A percentile compares a stretch with the other conserved stretches of the same genome.
Evolutionary conservation across 371 early-diverging fungal species (phyloP).

Genomic region (Lichtheimia hyalospora): DNA sequence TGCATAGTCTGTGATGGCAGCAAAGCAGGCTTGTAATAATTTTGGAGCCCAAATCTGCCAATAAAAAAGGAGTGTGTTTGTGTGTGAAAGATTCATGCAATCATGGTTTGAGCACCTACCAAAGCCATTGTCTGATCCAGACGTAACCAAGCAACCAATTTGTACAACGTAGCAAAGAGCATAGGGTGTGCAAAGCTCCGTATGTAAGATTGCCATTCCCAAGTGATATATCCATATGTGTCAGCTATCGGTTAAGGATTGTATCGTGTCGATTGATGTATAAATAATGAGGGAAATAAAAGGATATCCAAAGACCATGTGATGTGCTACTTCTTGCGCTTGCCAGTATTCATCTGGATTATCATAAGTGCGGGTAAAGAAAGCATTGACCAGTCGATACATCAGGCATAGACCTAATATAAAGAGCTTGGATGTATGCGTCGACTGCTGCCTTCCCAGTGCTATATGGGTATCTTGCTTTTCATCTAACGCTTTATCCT

Average conservation of each 20-base stretch:
- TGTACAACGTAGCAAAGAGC: constrained; percentile 74
- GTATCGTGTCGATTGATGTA: background rate
- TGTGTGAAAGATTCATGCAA: background rate
- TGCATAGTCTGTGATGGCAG: constrained; percentile 73
- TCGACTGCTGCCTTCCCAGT: constrained; percentile 10
- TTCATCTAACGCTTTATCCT: background rate
- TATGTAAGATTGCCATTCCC: constrained; percentile 87
- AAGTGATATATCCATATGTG: constrained; percentile 83
- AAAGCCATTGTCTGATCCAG: constrained; percentile 62
- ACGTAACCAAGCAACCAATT: constrained; percentile 47
- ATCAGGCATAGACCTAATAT: constrained; percentile 49
- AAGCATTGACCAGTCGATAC: constrained; percentile 67
- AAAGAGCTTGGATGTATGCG: constrained; percentile 20
- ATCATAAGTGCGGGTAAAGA: constrained; percentile 69
- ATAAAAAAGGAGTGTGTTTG: background rate
- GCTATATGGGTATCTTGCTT: background rate
- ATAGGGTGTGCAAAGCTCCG: constrained; percentile 80
- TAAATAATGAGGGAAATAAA: constrained; percentile 16
- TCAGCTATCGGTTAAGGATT: constrained; percentile 17
- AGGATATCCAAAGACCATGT: constrained; percentile 71
- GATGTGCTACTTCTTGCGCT: constrained; percentile 84
- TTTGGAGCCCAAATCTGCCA: constrained; percentile 72
- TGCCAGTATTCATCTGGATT: constrained; percentile 95
- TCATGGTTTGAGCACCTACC: constrained; percentile 32
- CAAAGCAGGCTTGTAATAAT: constrained; percentile 69